phyloP scores from a whole-genome alignment of 495 filamentous ascomycete genomes.

The Penicillium diatomitis region DNA sequence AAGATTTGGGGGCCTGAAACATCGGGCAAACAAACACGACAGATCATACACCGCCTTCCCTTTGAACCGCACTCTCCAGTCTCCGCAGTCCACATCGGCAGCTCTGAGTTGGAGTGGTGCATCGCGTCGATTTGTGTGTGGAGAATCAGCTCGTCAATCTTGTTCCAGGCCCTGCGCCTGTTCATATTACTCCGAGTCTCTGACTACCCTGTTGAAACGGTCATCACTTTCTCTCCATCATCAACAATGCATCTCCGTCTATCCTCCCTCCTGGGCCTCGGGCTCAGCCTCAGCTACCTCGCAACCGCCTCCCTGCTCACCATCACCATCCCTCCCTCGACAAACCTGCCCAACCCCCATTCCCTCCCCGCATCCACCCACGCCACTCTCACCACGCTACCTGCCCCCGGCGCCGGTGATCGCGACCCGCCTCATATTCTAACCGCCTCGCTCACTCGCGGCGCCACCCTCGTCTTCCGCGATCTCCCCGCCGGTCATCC shows the following conservation, averaged over 20 bases:
- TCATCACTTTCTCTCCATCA: not conserved
- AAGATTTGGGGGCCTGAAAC: no score
- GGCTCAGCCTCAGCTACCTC: slow-evolving; percentile 3
- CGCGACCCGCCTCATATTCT: slow-evolving; percentile 34
- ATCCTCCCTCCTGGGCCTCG: not conserved
- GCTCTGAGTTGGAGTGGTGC: no score
- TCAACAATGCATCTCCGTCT: slow-evolving; percentile 2
- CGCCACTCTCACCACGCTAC: slow-evolving; percentile 65
- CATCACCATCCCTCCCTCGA: slow-evolving; percentile 41
- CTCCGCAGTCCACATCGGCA: no score
- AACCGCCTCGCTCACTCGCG: slow-evolving; percentile 51
- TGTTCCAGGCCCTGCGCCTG: no score
- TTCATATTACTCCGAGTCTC: no score
- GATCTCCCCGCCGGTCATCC: slow-evolving; percentile 31
- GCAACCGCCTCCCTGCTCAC: slow-evolving; percentile 21
- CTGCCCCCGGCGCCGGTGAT: slow-evolving; percentile 24
- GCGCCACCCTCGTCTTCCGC: slow-evolving; percentile 63
- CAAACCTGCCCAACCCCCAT: slow-evolving; percentile 30
- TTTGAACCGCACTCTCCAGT: no score
- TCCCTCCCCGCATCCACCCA: slow-evolving; percentile 39
- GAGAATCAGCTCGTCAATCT: no score
- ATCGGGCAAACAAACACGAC: no score
- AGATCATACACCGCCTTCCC: no score
- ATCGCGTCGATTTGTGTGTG: no score
- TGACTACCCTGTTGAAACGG: not conserved